phyloP scores from a whole-genome alignment of 2,329 filamentous ascomycete species.

The Aspergillus sp. region DNA sequence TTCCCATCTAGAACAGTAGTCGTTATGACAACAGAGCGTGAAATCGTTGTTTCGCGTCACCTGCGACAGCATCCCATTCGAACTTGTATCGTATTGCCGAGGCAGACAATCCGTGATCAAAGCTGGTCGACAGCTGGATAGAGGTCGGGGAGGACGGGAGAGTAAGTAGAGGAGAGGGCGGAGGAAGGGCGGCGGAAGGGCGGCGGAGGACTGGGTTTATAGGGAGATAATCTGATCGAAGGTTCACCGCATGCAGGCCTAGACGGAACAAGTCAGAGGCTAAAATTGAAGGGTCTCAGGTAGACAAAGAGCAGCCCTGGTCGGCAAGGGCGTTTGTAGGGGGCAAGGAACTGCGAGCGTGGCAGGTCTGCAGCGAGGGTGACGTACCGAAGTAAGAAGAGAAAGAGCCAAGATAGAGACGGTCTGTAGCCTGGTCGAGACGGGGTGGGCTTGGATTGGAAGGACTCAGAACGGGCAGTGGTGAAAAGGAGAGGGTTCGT shows the following conservation, averaged over 20 bases:
- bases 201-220: slow-evolving; percentile 11
- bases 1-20: slow-evolving; percentile 67
- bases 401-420: background rate
- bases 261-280: slow-evolving; percentile 11
- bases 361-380: slow-evolving; percentile 2
- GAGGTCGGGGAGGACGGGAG: slow-evolving; percentile 1
- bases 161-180: background rate
- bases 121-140: background rate
- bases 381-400: slow-evolving; percentile 19
- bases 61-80: slow-evolving; percentile 24
- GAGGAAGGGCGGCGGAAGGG: background rate
- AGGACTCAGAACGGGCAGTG: background rate
- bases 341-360: background rate
- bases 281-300: slow-evolving; percentile 9
- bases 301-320: slow-evolving; percentile 12
- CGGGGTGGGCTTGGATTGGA: background rate
- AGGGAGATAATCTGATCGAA: slow-evolving; percentile 1
- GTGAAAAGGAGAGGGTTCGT: slow-evolving; percentile 7
- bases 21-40: slow-evolving; percentile 19
- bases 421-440: background rate
- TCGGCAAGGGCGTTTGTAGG: slow-evolving; percentile 11
- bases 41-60: slow-evolving; percentile 23
- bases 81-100: slow-evolving; percentile 1
- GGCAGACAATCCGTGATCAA: background rate
- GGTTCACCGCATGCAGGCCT: slow-evolving; percentile 16